These are phyloP conservation scores for Phytophthora meadii DNA, from an alignment of 352 stramenopile species.

Conservation along the genomic window DNA sequence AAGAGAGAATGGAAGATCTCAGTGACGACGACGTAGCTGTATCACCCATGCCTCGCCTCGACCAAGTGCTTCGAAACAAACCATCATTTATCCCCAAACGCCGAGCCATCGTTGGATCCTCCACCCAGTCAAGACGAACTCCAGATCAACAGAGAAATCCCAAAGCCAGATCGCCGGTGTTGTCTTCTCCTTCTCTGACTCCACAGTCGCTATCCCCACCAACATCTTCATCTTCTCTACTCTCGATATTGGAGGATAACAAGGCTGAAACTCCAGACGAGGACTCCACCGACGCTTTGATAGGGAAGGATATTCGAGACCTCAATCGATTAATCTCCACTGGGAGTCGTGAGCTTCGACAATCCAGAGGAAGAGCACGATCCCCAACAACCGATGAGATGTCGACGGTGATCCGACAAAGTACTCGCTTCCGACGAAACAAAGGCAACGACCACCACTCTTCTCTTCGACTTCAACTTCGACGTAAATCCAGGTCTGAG, in stretches of 20 bases:
- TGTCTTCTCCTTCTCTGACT: constrained; percentile 21
- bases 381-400: constrained; percentile 45
- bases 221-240: constrained; percentile 24
- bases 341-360: constrained; percentile 16
- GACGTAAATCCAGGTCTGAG: constrained; percentile 7
- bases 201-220: constrained; percentile 36
- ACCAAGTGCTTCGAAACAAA: constrained; percentile 48
- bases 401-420: constrained; percentile 36
- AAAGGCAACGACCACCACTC: constrained; percentile 3
- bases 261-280: constrained; percentile 19
- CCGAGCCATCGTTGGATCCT: constrained; percentile 3
- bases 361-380: constrained; percentile 1
- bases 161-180: constrained; percentile 5
- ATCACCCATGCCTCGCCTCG: constrained; percentile 60
- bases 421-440: constrained; percentile 40
- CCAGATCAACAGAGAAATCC: constrained; percentile 6
- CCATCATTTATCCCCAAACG: constrained; percentile 38
- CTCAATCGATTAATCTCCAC: constrained; percentile 51
- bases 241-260: constrained; percentile 35
- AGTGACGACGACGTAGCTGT: constrained; percentile 29
- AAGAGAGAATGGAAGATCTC: constrained; percentile 1
- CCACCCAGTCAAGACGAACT: constrained; percentile 4
- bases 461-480: constrained; percentile 15
- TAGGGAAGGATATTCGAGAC: constrained; percentile 52
- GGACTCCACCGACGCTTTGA: constrained; percentile 56